Evolutionary conservation across 2,329 filamentous ascomycete genomes (phyloP), one percentile per base, ranked within the genome.

Genomic region (Ramularia collo-cygni): DNA sequence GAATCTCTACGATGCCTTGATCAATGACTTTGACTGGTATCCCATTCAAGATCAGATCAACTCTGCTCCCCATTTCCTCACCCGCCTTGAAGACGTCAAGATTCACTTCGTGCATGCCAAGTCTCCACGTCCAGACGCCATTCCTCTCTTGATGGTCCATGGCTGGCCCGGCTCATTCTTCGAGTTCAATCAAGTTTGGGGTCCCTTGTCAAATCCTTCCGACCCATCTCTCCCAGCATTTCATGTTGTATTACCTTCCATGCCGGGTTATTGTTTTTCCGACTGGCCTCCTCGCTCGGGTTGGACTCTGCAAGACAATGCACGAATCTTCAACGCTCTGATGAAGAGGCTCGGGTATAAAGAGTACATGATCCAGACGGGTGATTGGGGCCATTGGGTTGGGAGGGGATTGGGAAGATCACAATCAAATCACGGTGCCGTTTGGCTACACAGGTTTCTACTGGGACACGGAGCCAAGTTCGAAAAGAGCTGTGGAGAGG

Each of bases 211-310:
- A 16, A 16, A 30, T 15, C 12, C 28, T 4, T 33, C 30, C 16
- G 8, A 58, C 4, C 6, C 13, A 33, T 13, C 13, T 3, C 50
- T 61, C 3, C 47, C 46, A 2, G 63, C 69, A 0, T 81, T 79
- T 49, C 69, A 79, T 43, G 62, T 78, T 8, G 70, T 81, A 0
- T 74, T 74, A 0, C 76, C 76, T 0, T 76, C 71, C 5, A 59
- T 81, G 1, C 76, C 76, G 1, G 72, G 74, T 33, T 74, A 67
- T 44, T 66, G 72, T 50, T 72, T 77, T 61, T 70, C 60, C 1
- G 49, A 50, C 4, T 47, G 54, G 4, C 57, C 64, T 5, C 53
- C 54, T 1, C 36, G 46, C 1, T 46, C 42, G 3, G 55, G 53
- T 3, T 67, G 64, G 63, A 63, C 54, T 3, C 46, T 63, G 10